Evolutionary conservation across 2,329 filamentous ascomycete species (phyloP).

Genomic region (Ophiostoma novo-ulmi): DNA sequence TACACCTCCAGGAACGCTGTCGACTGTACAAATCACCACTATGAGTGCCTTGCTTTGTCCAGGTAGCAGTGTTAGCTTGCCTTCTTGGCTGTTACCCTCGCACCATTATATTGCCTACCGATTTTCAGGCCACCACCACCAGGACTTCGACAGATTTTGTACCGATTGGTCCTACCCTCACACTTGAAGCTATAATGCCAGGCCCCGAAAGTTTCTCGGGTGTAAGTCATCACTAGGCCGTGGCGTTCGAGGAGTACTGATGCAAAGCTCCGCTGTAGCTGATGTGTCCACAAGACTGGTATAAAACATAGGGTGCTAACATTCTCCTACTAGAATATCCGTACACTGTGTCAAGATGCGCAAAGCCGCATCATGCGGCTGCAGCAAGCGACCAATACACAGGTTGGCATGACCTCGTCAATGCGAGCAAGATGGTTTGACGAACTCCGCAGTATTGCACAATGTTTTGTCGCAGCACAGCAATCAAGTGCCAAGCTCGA

Average conservation of each 20-base stretch:
- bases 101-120: background rate
- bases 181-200: background rate
- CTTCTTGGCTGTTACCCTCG: background rate
- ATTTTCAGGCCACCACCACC: background rate
- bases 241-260: background rate
- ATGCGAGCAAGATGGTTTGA: constrained; percentile 25
- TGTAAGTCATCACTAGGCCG: background rate
- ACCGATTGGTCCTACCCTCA: background rate
- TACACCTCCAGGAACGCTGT: background rate
- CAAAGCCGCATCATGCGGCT: constrained; percentile 28
- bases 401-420: constrained; percentile 24
- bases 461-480: constrained; percentile 28
- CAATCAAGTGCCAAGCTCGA: constrained; percentile 25
- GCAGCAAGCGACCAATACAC: constrained; percentile 27
- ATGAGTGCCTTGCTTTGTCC: background rate
- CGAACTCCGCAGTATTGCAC: constrained; percentile 26
- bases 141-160: background rate
- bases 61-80: background rate
- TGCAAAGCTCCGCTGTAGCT: background rate
- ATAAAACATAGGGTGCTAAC: background rate
- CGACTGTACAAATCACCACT: background rate
- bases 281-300: background rate
- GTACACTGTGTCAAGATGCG: constrained; percentile 25
- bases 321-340: constrained; percentile 25
- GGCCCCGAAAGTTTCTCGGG: background rate